Conservation (phyloP, 441 rosid species). For the Omphalea diandra region DNA sequence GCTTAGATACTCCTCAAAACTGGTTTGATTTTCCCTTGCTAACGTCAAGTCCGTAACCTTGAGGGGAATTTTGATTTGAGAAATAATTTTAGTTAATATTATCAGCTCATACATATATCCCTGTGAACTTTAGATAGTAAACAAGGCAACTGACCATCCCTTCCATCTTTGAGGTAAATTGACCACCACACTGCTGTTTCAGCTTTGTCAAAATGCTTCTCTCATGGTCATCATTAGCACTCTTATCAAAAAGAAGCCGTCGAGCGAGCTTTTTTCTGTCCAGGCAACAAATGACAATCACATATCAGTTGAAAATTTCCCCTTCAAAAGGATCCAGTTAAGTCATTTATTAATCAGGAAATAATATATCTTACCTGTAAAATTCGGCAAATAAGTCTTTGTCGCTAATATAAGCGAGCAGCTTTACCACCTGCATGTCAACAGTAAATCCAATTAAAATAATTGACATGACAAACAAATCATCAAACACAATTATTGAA, state of each 20-base stretch:
- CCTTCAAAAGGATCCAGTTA: not conserved
- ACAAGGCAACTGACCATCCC: constrained; percentile 73
- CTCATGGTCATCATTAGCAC: constrained; percentile 97
- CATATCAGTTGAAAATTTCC: not conserved
- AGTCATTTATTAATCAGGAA: not conserved
- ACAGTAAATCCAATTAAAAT: constrained; percentile 6
- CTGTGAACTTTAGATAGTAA: constrained; percentile 4
- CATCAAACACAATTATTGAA: not conserved
- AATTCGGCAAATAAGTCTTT: constrained; percentile 94
- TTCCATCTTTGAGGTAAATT: constrained; percentile 98
- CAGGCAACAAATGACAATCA: constrained; percentile 4
- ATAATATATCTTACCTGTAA: constrained; percentile 46
- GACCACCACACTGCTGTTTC: constrained; percentile 97
- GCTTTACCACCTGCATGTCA: constrained; percentile 66
- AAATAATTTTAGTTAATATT: not conserved
- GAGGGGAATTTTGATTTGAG: constrained; percentile 5
- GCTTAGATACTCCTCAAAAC: constrained; percentile 76
- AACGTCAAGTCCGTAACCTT: constrained; percentile 96
- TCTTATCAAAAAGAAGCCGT: constrained; percentile 87
- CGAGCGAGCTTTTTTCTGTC: constrained; percentile 89
- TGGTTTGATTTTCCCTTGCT: constrained; percentile 88
- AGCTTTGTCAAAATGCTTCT: constrained; percentile 90
- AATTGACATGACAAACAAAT: not conserved
- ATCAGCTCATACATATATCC: not conserved
- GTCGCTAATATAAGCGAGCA: constrained; percentile 86